Conservation (phyloP, 192 early-diverging fungal species). For the Coemansia umbellata region DNA sequence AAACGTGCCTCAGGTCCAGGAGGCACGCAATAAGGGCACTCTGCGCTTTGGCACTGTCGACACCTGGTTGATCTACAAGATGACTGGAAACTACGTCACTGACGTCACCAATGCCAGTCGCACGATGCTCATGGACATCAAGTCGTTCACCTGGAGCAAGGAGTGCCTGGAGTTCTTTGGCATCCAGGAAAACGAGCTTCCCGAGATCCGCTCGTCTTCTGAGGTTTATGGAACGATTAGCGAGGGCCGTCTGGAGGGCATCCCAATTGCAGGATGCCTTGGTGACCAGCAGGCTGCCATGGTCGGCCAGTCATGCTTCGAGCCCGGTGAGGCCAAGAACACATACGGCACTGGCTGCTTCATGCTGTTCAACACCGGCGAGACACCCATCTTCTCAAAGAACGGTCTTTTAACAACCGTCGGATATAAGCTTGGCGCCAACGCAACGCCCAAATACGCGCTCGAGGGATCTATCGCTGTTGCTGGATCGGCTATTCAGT, state of each 20-base stretch:
- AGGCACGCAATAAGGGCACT: slow-evolving; percentile 66
- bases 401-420: slow-evolving; percentile 88
- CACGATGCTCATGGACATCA: slow-evolving; percentile 92
- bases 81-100: slow-evolving; percentile 86
- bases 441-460: slow-evolving; percentile 70
- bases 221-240: slow-evolving; percentile 67
- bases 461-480: slow-evolving; percentile 91
- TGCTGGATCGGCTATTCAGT: slow-evolving; percentile 87
- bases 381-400: slow-evolving; percentile 66
- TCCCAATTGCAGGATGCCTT: slow-evolving; percentile 83
- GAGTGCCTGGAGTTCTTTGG: slow-evolving; percentile 75
- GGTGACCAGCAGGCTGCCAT: slow-evolving; percentile 95
- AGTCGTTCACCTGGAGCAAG: slow-evolving; percentile 76
- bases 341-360: slow-evolving; percentile 97
- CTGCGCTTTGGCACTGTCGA: slow-evolving; percentile 89
- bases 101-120: slow-evolving; percentile 93
- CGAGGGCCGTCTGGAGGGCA: slow-evolving; percentile 59
- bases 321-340: slow-evolving; percentile 86
- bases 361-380: slow-evolving; percentile 92
- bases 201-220: slow-evolving; percentile 78
- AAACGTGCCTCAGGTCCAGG: slow-evolving; percentile 66
- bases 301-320: slow-evolving; percentile 91
- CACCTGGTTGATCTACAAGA: slow-evolving; percentile 91
- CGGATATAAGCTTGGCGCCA: slow-evolving; percentile 77
- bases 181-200: slow-evolving; percentile 59